These are phyloP conservation scores for Kalanchoe fedtschenkoi DNA, from an alignment of 164 flowering plant species.

Conservation along the genomic window DNA sequence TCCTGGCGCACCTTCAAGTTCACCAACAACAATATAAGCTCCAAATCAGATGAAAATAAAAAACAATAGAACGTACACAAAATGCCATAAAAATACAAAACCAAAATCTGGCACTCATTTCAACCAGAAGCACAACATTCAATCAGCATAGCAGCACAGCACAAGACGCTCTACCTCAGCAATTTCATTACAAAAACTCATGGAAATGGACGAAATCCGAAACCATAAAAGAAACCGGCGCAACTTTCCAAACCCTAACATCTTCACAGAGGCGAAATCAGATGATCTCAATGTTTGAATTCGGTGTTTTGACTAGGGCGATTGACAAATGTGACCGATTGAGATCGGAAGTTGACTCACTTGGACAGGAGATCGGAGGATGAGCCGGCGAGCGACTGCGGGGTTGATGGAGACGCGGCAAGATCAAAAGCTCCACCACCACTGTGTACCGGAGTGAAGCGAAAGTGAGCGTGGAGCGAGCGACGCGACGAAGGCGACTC, in stretches of 20 bases:
- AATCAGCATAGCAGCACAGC: background rate
- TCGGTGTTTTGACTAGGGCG: background rate
- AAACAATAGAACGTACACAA: background rate
- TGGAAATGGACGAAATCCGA: background rate
- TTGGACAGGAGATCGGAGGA: background rate
- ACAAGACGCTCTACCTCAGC: too few relatives aligned
- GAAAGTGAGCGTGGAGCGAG: slow-evolving; percentile 3
- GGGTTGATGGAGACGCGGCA: too few relatives aligned
- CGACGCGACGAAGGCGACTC: background rate
- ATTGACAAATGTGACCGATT: background rate
- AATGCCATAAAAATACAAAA: background rate
- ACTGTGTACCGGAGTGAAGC: background rate
- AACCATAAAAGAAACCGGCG: background rate
- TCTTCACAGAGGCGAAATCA: background rate
- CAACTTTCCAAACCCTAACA: background rate
- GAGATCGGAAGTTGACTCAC: background rate
- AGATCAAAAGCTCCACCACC: background rate
- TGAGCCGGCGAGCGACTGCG: too few relatives aligned
- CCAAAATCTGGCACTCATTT: background rate
- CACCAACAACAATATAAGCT: background rate
- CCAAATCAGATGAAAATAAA: background rate
- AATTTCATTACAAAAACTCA: background rate
- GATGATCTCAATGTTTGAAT: background rate
- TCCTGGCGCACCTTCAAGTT: background rate
- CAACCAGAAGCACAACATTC: too few relatives aligned